Evolutionary conservation across 345 rosid genomes (phyloP).

Genomic region (Pugionium dolabratum): DNA sequence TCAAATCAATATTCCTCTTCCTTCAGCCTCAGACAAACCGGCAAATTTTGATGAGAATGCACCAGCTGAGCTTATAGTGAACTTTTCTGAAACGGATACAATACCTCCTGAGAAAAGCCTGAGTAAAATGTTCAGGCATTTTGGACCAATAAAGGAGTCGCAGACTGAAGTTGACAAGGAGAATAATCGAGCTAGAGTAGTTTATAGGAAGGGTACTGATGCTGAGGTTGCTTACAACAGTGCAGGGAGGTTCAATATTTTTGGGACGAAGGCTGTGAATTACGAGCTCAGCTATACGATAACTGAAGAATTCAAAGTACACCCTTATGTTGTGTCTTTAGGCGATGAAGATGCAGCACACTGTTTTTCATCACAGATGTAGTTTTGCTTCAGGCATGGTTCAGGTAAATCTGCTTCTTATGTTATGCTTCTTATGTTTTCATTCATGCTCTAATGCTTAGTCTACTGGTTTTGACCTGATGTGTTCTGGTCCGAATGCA

Average conservation of each 20-base stretch:
- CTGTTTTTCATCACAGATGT: constrained; percentile 16
- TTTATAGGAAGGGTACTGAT: constrained; percentile 68
- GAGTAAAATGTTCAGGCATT: constrained; percentile 43
- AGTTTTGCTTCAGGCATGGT: constrained; percentile 16
- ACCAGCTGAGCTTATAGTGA: constrained; percentile 82
- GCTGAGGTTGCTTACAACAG: constrained; percentile 82
- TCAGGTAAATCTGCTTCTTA: constrained; percentile 39
- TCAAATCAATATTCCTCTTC: constrained; percentile 42
- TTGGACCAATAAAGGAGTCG: constrained; percentile 70
- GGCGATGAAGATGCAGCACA: constrained; percentile 48
- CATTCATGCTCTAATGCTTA: background rate
- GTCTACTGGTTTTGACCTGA: background rate
- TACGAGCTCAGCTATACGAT: constrained; percentile 71
- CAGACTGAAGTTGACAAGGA: constrained; percentile 76
- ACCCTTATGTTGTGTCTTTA: constrained; percentile 38
- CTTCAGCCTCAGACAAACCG: constrained; percentile 46
- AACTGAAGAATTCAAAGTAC: constrained; percentile 57
- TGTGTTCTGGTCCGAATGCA: background rate
- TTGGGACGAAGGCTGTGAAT: constrained; percentile 54
- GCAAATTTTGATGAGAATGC: constrained; percentile 56
- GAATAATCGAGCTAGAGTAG: constrained; percentile 82
- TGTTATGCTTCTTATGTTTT: no score
- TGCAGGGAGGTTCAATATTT: constrained; percentile 56
- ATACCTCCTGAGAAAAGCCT: constrained; percentile 78
- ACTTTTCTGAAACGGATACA: constrained; percentile 60